Percentiles rank a stretch among this genome's conserved stretches.
phyloP scores from a whole-genome alignment of 2,329 filamentous ascomycete species.

The Clonostachys rosea region DNA sequence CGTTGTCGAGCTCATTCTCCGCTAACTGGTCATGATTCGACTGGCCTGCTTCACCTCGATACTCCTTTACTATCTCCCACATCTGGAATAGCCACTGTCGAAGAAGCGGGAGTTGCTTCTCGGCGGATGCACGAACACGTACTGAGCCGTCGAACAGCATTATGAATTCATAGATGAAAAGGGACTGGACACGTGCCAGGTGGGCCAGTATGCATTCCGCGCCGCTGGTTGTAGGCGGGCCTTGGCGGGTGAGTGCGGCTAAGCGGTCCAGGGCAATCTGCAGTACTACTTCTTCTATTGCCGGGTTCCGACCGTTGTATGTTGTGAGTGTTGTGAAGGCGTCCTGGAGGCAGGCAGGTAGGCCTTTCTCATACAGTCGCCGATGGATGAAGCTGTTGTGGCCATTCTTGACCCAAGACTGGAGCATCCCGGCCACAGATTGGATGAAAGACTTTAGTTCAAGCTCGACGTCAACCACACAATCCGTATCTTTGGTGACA shows the following conservation, averaged over 20 bases:
- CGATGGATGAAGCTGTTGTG: not conserved
- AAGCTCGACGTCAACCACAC: not conserved
- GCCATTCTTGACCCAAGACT: not conserved
- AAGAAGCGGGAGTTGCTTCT: not conserved
- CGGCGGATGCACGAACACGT: not conserved
- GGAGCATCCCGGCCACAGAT: not conserved
- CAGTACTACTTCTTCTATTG: not conserved
- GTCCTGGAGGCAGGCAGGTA: not conserved
- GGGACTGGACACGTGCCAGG: not conserved
- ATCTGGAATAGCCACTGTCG: not conserved
- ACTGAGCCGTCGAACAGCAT: not conserved
- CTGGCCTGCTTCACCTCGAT: not conserved
- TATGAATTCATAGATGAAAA: not conserved
- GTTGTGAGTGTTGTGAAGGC: not conserved
- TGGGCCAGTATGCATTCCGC: too few relatives aligned
- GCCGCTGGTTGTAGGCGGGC: not conserved
- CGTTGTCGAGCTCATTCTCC: too few relatives aligned
- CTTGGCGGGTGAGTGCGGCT: not conserved
- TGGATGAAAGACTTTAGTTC: not conserved
- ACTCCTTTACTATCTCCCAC: not conserved
- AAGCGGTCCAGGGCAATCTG: not conserved
- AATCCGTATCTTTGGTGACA: not conserved
- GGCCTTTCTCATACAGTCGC: not conserved
- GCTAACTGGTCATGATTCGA: not conserved
- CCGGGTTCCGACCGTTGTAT: not conserved